These are phyloP conservation scores for Marchantia paleacea DNA, from an alignment of 225 moss, liverwort and hornwort species.

Conservation along the genomic window DNA sequence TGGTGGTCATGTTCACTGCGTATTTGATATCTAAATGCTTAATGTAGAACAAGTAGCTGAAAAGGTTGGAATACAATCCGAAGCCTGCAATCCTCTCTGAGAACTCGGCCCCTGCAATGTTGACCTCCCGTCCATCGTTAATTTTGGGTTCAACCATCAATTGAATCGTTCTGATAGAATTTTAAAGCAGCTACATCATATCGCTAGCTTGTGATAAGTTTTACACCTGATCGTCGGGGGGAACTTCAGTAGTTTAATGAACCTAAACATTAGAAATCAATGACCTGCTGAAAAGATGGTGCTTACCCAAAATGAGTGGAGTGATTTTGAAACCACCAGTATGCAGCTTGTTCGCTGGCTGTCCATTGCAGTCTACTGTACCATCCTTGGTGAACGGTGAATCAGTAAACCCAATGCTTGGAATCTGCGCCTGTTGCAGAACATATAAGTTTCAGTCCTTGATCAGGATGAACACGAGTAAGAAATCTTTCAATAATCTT, in stretches of 20 bases:
- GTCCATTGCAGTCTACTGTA: no score
- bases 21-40: neutral
- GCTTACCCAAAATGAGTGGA: neutral
- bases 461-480: no score
- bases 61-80: neutral
- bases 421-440: no score
- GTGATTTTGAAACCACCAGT: neutral
- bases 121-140: neutral
- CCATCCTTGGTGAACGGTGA: no score
- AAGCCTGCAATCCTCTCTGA: neutral
- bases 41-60: neutral
- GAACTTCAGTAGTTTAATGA: no score
- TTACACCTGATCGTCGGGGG: no score
- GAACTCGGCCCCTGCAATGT: neutral
- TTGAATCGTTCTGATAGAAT: neutral
- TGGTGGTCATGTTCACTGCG: slow-evolving; percentile 8
- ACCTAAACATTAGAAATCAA: no score
- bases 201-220: neutral
- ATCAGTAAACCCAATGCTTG: no score
- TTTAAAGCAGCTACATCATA: neutral
- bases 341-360: neutral
- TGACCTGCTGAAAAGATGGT: neutral
- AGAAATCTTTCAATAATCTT: no score
- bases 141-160: no score
- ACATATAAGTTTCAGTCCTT: no score